Base-by-base conservation (phyloP, 306 rosid species). In the Pyrus betulifolia region DNA sequence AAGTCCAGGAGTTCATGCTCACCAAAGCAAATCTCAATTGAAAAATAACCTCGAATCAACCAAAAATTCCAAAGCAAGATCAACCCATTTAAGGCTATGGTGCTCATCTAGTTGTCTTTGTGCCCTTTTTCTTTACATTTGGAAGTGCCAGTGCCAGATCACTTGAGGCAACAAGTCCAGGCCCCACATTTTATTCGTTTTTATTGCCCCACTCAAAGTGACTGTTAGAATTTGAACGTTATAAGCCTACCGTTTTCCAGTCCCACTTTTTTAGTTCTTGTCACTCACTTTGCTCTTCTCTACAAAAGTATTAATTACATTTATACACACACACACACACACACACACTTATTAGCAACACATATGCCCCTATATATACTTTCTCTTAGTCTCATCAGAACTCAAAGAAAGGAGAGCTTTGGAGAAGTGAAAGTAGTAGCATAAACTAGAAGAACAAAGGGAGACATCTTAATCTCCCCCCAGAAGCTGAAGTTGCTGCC, bases 191-290 rank as follows among this genome's bases (percentile, higher is more conserved):
- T 15, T 17, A 12, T 30, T 63, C 11, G 10, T 66, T 33, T 33
- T 58, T 80, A 80, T 74, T 80, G 75, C 71, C 45, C 54, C 33
- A 64, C 19, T 17, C 65, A 79, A 81, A 79, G 84, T 68, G 84
- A 79, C 86, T 86, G 80, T 85, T 82, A 23, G 74, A 82, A 62
- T 83, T 69, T 69, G 80, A 85, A 79, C 78, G 81, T 82, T 76
- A 49, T 17, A 82, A 64, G 84, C 69, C 33, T n/a, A 28, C 54
- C 51, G 45, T 51, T 85, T 65, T 12, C 64, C 14, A 27, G 14
- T 21, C 13, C 62, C 21, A 33, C 51, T 28, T 54, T 2, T 31
- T 21, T 51, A 71, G 13, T 72, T 6, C 0, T 33, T 6, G 51
- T 8, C 55, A 33, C 45, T 17, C 31, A 1, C 70, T 8, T 51